These are phyloP conservation scores for Trichosporon coremiiforme DNA, from an alignment of 1,284 basidiomycete species.

Conservation along the genomic window DNA sequence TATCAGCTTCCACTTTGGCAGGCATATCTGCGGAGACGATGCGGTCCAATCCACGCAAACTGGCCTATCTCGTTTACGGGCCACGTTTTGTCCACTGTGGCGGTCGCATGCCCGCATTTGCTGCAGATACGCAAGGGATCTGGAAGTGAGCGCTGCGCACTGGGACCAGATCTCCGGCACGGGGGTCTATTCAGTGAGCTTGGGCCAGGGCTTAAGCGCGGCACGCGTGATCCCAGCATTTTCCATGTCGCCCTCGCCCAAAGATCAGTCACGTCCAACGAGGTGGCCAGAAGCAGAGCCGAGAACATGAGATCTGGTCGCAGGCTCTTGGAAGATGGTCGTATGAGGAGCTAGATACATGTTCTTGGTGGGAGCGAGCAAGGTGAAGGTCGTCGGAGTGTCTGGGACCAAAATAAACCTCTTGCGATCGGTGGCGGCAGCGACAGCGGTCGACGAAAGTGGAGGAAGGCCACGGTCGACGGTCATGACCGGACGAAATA, in stretches of 20 bases:
- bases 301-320: neutral
- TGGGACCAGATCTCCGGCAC: neutral
- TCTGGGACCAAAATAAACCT: neutral
- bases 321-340: neutral
- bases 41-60: neutral
- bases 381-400: neutral
- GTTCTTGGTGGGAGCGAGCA: neutral
- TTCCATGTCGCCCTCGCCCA: neutral
- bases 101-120: neutral
- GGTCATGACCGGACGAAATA: neutral
- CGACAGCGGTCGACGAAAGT: neutral
- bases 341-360: neutral
- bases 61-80: neutral
- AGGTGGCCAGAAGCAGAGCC: neutral
- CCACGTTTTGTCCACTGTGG: neutral
- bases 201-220: neutral
- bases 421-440: no score
- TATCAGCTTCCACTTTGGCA: neutral
- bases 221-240: neutral
- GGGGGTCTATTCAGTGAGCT: neutral
- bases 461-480: neutral
- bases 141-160: neutral
- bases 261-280: neutral
- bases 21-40: neutral
- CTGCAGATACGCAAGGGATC: conserved; percentile 1